Conservation (phyloP, 179 eudicot species). For the Beta corolliflora region DNA sequence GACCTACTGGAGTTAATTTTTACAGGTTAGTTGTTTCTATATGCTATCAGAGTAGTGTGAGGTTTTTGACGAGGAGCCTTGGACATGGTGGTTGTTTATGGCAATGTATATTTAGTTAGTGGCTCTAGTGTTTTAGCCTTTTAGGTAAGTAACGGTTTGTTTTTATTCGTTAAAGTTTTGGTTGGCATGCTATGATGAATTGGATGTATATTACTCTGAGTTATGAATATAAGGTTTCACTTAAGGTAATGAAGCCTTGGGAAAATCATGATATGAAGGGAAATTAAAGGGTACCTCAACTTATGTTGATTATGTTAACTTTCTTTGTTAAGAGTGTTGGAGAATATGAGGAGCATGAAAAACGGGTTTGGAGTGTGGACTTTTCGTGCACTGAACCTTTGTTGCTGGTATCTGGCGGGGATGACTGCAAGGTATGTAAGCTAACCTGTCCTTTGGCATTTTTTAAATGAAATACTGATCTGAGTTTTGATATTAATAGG, state of each 20-base stretch:
- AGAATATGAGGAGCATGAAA: slow-evolving; percentile 99
- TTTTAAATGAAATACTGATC: not conserved
- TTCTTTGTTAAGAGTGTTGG: slow-evolving; percentile 61
- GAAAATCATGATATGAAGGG: not conserved
- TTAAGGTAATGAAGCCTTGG: not conserved
- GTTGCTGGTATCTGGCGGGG: slow-evolving; percentile 93
- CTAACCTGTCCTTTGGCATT: not conserved
- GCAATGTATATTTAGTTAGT: not conserved
- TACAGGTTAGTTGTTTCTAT: not conserved
- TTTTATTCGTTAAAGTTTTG: not conserved
- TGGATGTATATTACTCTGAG: too few species aligned
- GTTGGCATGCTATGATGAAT: not conserved
- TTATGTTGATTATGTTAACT: slow-evolving; percentile 8
- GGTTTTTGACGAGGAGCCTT: not conserved
- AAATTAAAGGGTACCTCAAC: not conserved
- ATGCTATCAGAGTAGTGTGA: not conserved
- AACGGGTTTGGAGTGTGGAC: slow-evolving; percentile 97
- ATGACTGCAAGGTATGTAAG: slow-evolving; percentile 81
- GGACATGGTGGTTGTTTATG: not conserved
- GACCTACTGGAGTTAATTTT: not conserved
- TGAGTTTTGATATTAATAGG: not conserved
- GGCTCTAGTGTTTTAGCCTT: not conserved
- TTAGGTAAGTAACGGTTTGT: not conserved
- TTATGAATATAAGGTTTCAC: too few species aligned
- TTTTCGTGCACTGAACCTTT: slow-evolving; percentile 85